Evolutionary conservation across 352 stramenopile species (phyloP).

Genomic region (Peronospora tabacina): DNA sequence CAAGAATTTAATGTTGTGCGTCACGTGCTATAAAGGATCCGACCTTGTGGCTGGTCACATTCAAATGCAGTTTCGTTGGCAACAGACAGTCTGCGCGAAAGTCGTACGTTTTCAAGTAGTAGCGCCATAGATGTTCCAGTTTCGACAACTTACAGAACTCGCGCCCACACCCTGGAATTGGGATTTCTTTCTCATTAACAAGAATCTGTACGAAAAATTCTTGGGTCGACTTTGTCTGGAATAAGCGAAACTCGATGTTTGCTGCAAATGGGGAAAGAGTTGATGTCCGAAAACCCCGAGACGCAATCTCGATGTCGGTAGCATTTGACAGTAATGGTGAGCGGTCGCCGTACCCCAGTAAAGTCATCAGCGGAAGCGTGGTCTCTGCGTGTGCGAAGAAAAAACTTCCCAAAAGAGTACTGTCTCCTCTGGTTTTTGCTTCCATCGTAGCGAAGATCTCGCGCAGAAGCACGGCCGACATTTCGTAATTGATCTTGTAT

Average conservation of each 20-base stretch:
- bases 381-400: conserved; percentile 54
- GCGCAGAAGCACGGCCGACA: conserved; percentile 33
- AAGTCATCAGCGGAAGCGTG: conserved; percentile 41
- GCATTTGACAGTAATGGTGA: conserved; percentile 26
- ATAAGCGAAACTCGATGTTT: conserved; percentile 47
- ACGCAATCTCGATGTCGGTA: conserved; percentile 21
- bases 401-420: conserved; percentile 27
- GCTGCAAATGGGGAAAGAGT: conserved; percentile 37
- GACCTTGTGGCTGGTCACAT: background rate
- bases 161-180: conserved; percentile 23
- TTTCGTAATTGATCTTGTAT: conserved; percentile 49
- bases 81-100: conserved; percentile 26
- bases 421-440: conserved; percentile 3
- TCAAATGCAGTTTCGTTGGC: conserved; percentile 10
- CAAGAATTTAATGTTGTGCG: background rate
- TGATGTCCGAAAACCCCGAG: conserved; percentile 34
- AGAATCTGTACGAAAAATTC: conserved; percentile 38
- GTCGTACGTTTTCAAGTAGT: conserved; percentile 32
- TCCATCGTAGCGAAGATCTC: conserved; percentile 32
- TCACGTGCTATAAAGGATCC: conserved; percentile 14
- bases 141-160: conserved; percentile 22
- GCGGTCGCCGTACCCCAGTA: conserved; percentile 36
- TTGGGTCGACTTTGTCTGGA: conserved; percentile 11
- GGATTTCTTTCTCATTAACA: conserved; percentile 32
- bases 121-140: conserved; percentile 26